Evolutionary conservation across 352 stramenopile genomes (phyloP).

Genomic region (Aphanomyces astaci): DNA sequence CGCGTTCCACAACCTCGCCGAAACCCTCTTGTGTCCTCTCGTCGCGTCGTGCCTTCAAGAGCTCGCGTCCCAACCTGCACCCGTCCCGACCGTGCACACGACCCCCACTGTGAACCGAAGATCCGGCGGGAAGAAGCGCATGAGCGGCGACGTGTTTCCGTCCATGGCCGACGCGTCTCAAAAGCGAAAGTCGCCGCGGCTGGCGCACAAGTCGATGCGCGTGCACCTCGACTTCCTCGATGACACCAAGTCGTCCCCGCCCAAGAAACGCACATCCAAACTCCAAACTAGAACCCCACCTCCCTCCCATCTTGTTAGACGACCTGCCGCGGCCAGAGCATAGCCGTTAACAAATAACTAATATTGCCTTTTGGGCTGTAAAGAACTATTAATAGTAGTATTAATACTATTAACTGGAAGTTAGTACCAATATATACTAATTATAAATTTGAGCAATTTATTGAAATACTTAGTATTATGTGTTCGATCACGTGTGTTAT

Average conservation of each 20-base stretch:
- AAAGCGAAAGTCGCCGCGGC: constrained; percentile 13
- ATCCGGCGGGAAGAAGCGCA: constrained; percentile 2
- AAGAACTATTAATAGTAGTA: no score
- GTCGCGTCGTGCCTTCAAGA: not conserved
- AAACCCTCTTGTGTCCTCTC: constrained; percentile 8
- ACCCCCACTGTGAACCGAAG: constrained; percentile 15
- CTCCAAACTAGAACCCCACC: not conserved
- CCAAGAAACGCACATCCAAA: not conserved
- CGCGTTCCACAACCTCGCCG: constrained; percentile 11
- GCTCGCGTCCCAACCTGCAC: not conserved
- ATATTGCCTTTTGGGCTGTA: no score
- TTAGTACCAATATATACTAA: no score
- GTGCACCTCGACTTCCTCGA: constrained; percentile 6
- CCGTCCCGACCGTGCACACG: not conserved
- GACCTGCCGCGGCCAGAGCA: no score
- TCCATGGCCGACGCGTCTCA: constrained; percentile 7
- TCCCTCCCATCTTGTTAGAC: not conserved
- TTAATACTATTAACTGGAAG: no score
- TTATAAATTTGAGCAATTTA: no score
- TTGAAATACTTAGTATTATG: no score
- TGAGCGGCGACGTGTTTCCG: constrained; percentile 18
- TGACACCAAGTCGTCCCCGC: not conserved
- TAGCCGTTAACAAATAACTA: no score
- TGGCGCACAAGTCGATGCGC: constrained; percentile 6
- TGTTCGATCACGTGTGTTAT: no score